A percentile compares a stretch with the other conserved stretches of the same genome.
Conservation (phyloP, 805 yeast species). For the Cyberlindnera maritima region DNA sequence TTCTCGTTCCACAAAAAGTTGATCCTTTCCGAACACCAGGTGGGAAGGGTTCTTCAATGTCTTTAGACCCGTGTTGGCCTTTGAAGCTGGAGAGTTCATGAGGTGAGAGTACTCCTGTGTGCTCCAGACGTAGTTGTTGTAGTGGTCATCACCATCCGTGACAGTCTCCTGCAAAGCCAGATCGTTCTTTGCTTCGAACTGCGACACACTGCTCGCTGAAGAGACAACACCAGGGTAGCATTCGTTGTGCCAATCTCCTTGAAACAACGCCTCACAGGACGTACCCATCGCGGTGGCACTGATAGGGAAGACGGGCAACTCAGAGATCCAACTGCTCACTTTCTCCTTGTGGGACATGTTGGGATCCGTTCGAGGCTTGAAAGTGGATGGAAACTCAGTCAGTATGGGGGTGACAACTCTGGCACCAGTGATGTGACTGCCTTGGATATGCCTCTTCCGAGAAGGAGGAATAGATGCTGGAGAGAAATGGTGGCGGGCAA, state of each 20-base stretch:
- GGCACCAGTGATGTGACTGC: not conserved
- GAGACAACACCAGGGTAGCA: slow-evolving; percentile 51
- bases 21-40: slow-evolving; percentile 11
- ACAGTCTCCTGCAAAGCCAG: slow-evolving; percentile 1
- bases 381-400: slow-evolving; percentile 40
- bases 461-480: not conserved
- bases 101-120: not conserved
- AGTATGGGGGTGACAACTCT: not conserved
- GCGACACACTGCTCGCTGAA: slow-evolving; percentile 13
- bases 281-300: not conserved
- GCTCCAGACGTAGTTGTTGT: not conserved
- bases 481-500: not conserved
- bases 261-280: not conserved
- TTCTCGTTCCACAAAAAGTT: slow-evolving; percentile 36
- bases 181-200: not conserved
- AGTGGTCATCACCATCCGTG: not conserved
- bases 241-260: slow-evolving; percentile 34
- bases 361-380: slow-evolving; percentile 59
- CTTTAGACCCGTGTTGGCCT: not conserved
- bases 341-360: slow-evolving; percentile 69
- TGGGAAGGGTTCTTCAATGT: not conserved
- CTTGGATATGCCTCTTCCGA: too few species aligned
- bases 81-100: not conserved
- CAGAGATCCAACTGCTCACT: slow-evolving; percentile 59
- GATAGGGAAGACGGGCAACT: slow-evolving; percentile 47